These are phyloP conservation scores for Pichia cactophila DNA, from an alignment of 1,139 yeast genomes.

Conservation along the genomic window DNA sequence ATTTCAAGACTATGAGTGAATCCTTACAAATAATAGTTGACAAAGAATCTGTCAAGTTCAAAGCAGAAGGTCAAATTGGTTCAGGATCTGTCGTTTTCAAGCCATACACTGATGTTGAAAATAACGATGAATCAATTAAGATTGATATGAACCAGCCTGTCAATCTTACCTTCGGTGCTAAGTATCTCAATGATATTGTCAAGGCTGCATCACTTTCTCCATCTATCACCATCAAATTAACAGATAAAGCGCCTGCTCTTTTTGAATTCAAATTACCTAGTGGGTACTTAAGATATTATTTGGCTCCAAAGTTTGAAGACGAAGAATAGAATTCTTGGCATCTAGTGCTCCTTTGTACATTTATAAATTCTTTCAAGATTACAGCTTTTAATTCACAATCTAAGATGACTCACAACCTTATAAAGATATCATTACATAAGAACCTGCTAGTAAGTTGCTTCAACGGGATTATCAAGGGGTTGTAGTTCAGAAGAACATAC, in stretches of 20 bases:
- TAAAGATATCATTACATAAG: too few species aligned
- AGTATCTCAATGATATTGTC: conserved; percentile 83
- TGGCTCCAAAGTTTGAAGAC: conserved; percentile 96
- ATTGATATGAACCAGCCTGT: conserved; percentile 85
- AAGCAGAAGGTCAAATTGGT: conserved; percentile 90
- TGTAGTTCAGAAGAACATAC: conserved; percentile 27
- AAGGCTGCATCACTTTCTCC: conserved; percentile 79
- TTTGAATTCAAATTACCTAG: conserved; percentile 89
- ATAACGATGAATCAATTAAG: conserved; percentile 65
- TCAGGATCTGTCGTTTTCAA: conserved; percentile 81
- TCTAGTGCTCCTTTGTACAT: neutral
- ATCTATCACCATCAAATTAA: conserved; percentile 74
- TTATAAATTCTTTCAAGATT: neutral
- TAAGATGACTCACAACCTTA: too few species aligned
- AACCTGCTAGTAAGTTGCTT: conserved; percentile 6
- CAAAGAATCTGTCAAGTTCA: conserved; percentile 86
- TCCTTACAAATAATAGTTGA: conserved; percentile 80
- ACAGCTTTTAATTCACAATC: neutral
- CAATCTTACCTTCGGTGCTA: conserved; percentile 82
- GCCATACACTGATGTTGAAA: conserved; percentile 75
- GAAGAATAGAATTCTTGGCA: conserved; percentile 43
- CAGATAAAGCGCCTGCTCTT: conserved; percentile 89
- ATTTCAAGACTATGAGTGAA: conserved; percentile 78
- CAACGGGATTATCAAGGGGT: conserved; percentile 5
- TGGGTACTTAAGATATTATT: conserved; percentile 89